Base-by-base conservation (phyloP, 495 filamentous ascomycete species). In the Penicillium nucicola region DNA sequence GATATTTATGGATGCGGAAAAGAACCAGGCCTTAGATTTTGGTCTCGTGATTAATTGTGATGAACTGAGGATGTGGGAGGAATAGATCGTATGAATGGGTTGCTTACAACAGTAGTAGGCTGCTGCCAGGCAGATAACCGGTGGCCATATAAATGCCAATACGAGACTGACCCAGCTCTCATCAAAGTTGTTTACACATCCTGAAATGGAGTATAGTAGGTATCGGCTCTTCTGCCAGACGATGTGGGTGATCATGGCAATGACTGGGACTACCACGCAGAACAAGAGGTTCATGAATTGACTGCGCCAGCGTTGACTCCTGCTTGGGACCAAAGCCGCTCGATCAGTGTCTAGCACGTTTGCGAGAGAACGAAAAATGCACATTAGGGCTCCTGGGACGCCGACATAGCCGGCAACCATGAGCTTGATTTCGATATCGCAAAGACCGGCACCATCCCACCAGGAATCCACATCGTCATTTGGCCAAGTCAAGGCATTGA, bases 401-500 rank as follows among this genome's bases (percentile, higher is more conserved):
- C 78, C 86, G n/a, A 88, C 75, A 45, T 79, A 80, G 36, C 76
- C 67, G 5, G 81, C 84, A 42, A 85, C 77, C 48, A 84, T 68
- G 32, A 91, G 41, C 59, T 90, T 90, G 42, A 81, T 77, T 64
- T 95, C 79, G 20, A 97, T 62, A 67, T 98, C 93, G 61, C 93
- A 98, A 51, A 91, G 82, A 1, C 83, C 86, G 4, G 70, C 60
- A 17, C 93, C 93, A 46, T 79, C 72, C 77, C 79, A 97, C 84
- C 87, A 92, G 5, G 57, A 64, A 0, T 62, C 57, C 33, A 84
- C 71, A 55, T 92, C 74, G 63, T 93, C 84, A 13, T 76, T 81
- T 19, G 80, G 81, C 93, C 93, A 98, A 46, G 95, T 79, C 33
- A 93, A 60, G 9, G 88, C 76, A 64, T 96, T 96, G 75, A 88